Conservation (phyloP, 176 grass and related monocot genomes). For the Cocos nucifera region DNA sequence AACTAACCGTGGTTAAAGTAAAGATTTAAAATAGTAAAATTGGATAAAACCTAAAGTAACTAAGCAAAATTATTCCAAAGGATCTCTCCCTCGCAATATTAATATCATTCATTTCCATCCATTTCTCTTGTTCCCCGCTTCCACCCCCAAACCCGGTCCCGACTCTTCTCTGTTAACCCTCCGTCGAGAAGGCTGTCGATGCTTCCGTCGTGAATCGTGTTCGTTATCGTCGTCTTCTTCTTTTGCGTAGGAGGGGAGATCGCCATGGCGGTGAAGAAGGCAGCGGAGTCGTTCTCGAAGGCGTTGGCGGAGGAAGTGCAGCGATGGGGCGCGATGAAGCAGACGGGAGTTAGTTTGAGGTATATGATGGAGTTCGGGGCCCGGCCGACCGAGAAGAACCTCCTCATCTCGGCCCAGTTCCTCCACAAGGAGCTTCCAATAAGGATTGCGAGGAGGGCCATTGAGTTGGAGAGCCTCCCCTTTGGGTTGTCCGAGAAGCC, state of each 20-base stretch:
- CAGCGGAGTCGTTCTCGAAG: constrained; percentile 48
- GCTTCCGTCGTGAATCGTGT: no score
- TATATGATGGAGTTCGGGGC: constrained; percentile 99
- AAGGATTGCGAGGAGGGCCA: constrained; percentile 65
- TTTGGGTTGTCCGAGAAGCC: constrained; percentile 66
- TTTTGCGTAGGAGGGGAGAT: background rate
- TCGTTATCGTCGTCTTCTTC: no score
- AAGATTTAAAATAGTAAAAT: no score
- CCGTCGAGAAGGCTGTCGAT: background rate
- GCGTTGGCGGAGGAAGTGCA: constrained; percentile 70
- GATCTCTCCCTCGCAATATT: no score
- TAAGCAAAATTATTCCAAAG: no score
- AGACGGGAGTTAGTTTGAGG: constrained; percentile 71
- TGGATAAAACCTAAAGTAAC: no score
- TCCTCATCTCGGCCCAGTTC: constrained; percentile 85
- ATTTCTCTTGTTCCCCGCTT: no score
- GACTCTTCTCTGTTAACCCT: background rate
- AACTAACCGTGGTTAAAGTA: no score
- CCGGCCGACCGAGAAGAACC: constrained; percentile 47
- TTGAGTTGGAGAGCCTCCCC: constrained; percentile 65
- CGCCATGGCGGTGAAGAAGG: constrained; percentile 27
- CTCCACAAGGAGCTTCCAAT: constrained; percentile 79
- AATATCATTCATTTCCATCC: no score
- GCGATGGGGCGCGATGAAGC: constrained; percentile 85
- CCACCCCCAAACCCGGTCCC: no score